Evolutionary conservation across 192 early-diverging fungal species (phyloP).

Genomic region (Entrophospora sp.): DNA sequence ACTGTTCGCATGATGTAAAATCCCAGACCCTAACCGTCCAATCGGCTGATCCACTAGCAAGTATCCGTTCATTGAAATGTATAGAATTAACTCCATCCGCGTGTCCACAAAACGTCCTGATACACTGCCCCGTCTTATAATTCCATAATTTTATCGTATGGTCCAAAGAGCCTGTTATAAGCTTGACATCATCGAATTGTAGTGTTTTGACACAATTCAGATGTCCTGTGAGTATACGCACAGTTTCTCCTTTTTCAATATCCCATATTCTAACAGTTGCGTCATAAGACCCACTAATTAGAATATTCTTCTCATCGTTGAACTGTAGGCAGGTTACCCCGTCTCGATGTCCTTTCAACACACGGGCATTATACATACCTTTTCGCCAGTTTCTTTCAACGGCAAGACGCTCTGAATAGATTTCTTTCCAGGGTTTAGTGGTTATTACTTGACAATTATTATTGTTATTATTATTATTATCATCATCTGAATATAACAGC

Average conservation of each 20-base stretch:
- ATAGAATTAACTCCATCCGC: constrained; percentile 74
- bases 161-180: constrained; percentile 91
- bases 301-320: constrained; percentile 53
- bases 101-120: constrained; percentile 72
- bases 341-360: constrained; percentile 75
- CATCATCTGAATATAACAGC: too few species aligned
- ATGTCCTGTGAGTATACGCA: constrained; percentile 78
- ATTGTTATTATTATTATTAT: too few species aligned
- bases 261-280: constrained; percentile 84
- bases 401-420: constrained; percentile 86
- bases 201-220: constrained; percentile 75
- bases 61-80: constrained; percentile 68
- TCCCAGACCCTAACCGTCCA: constrained; percentile 86
- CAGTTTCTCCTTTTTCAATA: constrained; percentile 68
- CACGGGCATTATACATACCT: constrained; percentile 56
- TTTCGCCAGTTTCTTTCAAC: constrained; percentile 94
- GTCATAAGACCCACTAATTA: constrained; percentile 88
- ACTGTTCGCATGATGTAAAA: constrained; percentile 54
- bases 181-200: constrained; percentile 90
- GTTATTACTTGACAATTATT: too few species aligned
- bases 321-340: constrained; percentile 87
- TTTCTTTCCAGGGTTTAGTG: constrained; percentile 77
- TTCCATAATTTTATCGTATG: constrained; percentile 89
- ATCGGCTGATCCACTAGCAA: constrained; percentile 83
- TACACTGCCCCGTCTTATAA: constrained; percentile 78